phyloP scores from a whole-genome alignment of 140 eudicot genomes.

The Bidens hawaiensis region DNA sequence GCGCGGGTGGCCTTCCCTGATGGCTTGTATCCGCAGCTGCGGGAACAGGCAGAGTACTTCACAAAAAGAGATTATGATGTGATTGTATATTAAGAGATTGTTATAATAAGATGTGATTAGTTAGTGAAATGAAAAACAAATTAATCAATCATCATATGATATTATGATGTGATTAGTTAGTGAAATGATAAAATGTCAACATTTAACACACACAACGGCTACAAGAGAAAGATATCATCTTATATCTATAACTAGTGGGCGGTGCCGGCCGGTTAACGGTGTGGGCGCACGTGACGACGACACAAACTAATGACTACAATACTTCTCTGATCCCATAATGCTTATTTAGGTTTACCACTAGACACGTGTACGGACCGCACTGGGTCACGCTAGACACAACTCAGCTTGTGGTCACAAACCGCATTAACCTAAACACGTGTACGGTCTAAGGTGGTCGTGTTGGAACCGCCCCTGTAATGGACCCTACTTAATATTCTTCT shows the following conservation, averaged over 20 bases:
- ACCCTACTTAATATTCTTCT: slow-evolving; percentile 11
- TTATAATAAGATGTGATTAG: too few species aligned
- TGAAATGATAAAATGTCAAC: not conserved
- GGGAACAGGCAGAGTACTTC: too few species aligned
- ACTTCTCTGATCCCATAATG: slow-evolving; percentile 1
- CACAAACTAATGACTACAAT: slow-evolving; percentile 5
- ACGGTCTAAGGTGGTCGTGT: not conserved
- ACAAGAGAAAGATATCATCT: not conserved
- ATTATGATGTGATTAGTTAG: too few species aligned
- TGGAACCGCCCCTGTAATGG: slow-evolving; percentile 6
- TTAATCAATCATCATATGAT: too few species aligned
- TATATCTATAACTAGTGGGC: slow-evolving; percentile 27
- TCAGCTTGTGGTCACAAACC: not conserved
- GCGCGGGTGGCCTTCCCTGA: too few species aligned
- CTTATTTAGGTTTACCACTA: not conserved
- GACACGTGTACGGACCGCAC: slow-evolving; percentile 23
- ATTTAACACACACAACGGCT: not conserved
- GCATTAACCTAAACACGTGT: slow-evolving; percentile 3
- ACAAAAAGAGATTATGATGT: too few species aligned
- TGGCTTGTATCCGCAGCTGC: too few species aligned
- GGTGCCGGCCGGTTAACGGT: slow-evolving; percentile 44
- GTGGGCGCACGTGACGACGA: slow-evolving; percentile 34
- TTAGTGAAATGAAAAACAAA: too few species aligned
- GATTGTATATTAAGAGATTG: too few species aligned
- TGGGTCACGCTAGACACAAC: not conserved